phyloP scores from a whole-genome alignment of 768 basidiomycete species.

The Amanita molliuscula region DNA sequence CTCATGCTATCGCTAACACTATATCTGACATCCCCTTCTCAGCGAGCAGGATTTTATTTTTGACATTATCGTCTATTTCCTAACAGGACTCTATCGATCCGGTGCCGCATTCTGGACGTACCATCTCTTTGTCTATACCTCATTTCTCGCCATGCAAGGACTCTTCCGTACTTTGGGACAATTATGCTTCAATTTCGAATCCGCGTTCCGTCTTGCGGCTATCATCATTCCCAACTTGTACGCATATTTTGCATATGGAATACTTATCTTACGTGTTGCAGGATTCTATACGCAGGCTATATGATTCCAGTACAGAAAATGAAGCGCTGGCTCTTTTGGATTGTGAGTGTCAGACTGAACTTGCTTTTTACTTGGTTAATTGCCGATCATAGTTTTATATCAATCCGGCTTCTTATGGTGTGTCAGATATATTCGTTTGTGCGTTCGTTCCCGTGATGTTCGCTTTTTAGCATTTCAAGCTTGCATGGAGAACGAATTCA shows the following conservation, averaged over 20 bases:
- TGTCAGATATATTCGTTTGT: conserved; percentile 3
- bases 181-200: conserved; percentile 36
- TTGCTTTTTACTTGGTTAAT: conserved; percentile 4
- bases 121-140: conserved; percentile 57
- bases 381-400: conserved; percentile 51
- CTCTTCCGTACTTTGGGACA: conserved; percentile 74
- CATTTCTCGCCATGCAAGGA: conserved; percentile 67
- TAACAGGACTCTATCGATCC: conserved; percentile 38
- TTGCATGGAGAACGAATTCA: conserved; percentile 82
- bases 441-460: background rate
- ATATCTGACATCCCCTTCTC: conserved; percentile 65
- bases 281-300: conserved; percentile 63
- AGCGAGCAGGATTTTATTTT: conserved; percentile 46
- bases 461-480: conserved; percentile 50
- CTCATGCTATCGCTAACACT: conserved; percentile 56
- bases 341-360: conserved; percentile 31
- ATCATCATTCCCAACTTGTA: conserved; percentile 72
- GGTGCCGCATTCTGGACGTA: conserved; percentile 41
- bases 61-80: conserved; percentile 61
- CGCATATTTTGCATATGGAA: background rate
- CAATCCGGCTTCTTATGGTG: conserved; percentile 68
- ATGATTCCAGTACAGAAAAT: conserved; percentile 57
- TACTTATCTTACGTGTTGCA: conserved; percentile 8
- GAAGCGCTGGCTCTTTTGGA: conserved; percentile 84
- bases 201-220: conserved; percentile 39